Conservation (phyloP, 345 rosid species). For the Hypericum androsaemum region DNA sequence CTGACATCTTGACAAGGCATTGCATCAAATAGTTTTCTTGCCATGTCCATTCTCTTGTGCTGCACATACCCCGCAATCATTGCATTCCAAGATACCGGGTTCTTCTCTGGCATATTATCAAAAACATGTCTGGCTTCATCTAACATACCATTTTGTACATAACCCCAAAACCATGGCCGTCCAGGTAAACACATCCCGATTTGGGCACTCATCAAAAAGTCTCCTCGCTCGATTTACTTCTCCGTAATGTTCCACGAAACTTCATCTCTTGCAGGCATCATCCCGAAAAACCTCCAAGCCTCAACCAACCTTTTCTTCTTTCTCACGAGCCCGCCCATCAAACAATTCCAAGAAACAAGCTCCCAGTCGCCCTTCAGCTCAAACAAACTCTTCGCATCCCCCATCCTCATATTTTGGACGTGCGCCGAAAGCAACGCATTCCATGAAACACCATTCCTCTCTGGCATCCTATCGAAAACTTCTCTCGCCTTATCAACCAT, state of each 20-base stretch:
- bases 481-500: slow-evolving; percentile 42
- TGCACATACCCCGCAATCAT: slow-evolving; percentile 63
- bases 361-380: slow-evolving; percentile 38
- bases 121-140: slow-evolving; percentile 52
- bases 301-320: slow-evolving; percentile 37
- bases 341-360: slow-evolving; percentile 52
- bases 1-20: slow-evolving; percentile 49
- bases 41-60: slow-evolving; percentile 31
- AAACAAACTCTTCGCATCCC: slow-evolving; percentile 39
- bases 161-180: slow-evolving; percentile 70
- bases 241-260: slow-evolving; percentile 59
- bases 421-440: slow-evolving; percentile 58
- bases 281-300: slow-evolving; percentile 40
- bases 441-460: slow-evolving; percentile 59
- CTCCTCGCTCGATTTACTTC: slow-evolving; percentile 46
- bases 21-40: slow-evolving; percentile 39
- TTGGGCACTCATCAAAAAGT: slow-evolving; percentile 45
- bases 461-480: slow-evolving; percentile 34
- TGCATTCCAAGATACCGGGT: slow-evolving; percentile 59
- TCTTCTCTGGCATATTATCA: slow-evolving; percentile 40
- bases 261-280: slow-evolving; percentile 45
- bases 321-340: slow-evolving; percentile 56
- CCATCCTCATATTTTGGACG: slow-evolving; percentile 36
- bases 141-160: slow-evolving; percentile 43
- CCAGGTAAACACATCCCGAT: slow-evolving; percentile 51